phyloP scores from a whole-genome alignment of 768 basidiomycete species.

The Dictyophora rubrovolvata region DNA sequence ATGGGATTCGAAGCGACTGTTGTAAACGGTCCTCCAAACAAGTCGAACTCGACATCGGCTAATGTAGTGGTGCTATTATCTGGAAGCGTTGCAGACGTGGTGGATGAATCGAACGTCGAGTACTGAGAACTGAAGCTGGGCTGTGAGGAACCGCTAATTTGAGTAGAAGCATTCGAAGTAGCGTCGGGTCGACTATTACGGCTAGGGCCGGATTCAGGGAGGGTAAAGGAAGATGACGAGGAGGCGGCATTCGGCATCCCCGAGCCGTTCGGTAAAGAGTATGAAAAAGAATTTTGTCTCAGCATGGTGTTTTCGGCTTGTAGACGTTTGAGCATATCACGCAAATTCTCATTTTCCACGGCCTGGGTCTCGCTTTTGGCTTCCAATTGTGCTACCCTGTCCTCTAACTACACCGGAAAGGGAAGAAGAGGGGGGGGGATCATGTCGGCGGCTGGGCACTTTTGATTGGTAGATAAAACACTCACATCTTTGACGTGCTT shows the following conservation, averaged over 20 bases:
- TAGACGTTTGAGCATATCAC: slow-evolving; percentile 72
- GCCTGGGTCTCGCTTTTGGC: slow-evolving; percentile 63
- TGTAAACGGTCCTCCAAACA: slow-evolving; percentile 54
- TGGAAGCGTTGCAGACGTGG: slow-evolving; percentile 15
- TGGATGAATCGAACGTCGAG: slow-evolving; percentile 14
- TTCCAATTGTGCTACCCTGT: slow-evolving; percentile 80
- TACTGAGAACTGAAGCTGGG: not conserved
- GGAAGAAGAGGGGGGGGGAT: not conserved
- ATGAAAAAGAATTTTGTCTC: slow-evolving; percentile 77
- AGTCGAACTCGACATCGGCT: slow-evolving; percentile 28
- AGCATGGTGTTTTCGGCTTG: slow-evolving; percentile 81
- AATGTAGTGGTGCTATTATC: slow-evolving; percentile 37
- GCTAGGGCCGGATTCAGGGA: slow-evolving; percentile 10
- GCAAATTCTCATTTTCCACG: slow-evolving; percentile 81
- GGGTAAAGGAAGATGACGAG: not conserved
- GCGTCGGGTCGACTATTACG: not conserved
- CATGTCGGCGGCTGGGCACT: not conserved
- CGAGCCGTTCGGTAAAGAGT: slow-evolving; percentile 51
- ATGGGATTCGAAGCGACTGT: slow-evolving; percentile 77
- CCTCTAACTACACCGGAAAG: slow-evolving; percentile 56
- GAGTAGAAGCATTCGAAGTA: not conserved
- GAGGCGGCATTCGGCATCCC: slow-evolving; percentile 11
- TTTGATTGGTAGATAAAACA: slow-evolving; percentile 14
- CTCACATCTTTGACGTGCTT: slow-evolving; percentile 94
- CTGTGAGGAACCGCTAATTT: not conserved